These are phyloP conservation scores for Zygosaccharomyces pseudorouxii DNA, from an alignment of 805 yeast species.

Conservation along the genomic window DNA sequence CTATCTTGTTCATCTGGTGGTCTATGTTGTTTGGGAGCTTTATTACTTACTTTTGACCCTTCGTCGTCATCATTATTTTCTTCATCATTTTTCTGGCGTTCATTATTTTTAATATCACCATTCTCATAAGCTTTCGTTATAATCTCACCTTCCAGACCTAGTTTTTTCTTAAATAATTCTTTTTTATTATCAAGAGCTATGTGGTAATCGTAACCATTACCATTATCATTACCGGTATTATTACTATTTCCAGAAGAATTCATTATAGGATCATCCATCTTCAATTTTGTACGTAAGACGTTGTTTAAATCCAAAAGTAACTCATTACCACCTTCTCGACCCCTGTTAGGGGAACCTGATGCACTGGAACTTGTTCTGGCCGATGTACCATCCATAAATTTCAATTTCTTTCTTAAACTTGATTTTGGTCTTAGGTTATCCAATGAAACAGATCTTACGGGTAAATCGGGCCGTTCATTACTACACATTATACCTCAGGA, in stretches of 20 bases:
- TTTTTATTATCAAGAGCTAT: slow-evolving; percentile 37
- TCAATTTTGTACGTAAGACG: slow-evolving; percentile 24
- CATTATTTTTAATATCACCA: slow-evolving; percentile 10
- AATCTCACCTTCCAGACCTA: slow-evolving; percentile 19
- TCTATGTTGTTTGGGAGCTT: background rate
- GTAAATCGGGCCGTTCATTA: slow-evolving; percentile 10
- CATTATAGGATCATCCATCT: slow-evolving; percentile 14
- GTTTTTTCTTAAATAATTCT: slow-evolving; percentile 28
- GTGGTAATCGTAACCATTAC: background rate
- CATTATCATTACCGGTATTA: background rate
- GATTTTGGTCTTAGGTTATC: slow-evolving; percentile 15
- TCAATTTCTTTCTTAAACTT: slow-evolving; percentile 8
- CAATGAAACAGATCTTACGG: slow-evolving; percentile 16
- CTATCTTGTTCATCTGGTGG: slow-evolving; percentile 12
- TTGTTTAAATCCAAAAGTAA: slow-evolving; percentile 25
- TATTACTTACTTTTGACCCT: background rate
- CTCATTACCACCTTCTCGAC: slow-evolving; percentile 14
- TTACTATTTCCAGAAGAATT: background rate
- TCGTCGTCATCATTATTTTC: background rate
- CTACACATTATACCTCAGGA: slow-evolving; percentile 5
- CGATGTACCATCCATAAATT: slow-evolving; percentile 18
- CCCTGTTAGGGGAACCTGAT: slow-evolving; percentile 2
- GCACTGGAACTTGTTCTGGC: slow-evolving; percentile 8
- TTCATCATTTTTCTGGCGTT: slow-evolving; percentile 3
- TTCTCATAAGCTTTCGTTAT: slow-evolving; percentile 11